These are phyloP conservation scores for Schoenoplectus triqueter DNA, from an alignment of 202 grass and related monocot genomes.

Conservation along the genomic window DNA sequence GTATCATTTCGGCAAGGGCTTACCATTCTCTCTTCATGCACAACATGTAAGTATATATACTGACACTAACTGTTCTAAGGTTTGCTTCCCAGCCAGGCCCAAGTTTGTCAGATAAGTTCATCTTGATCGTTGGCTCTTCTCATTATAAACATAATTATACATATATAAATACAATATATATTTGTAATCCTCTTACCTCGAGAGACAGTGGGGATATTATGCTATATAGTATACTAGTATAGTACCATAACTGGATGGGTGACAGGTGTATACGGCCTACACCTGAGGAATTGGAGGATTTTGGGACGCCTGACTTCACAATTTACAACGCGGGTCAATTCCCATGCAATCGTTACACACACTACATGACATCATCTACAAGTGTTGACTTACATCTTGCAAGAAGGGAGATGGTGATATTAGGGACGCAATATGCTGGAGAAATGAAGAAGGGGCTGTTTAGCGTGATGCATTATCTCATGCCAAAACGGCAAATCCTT, in stretches of 20 bases:
- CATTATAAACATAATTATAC: slow-evolving; percentile 36
- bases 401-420: slow-evolving; percentile 99
- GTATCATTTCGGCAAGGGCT: slow-evolving; percentile 94
- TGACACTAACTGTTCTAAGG: slow-evolving; percentile 31
- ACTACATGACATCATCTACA: slow-evolving; percentile 98
- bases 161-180: slow-evolving; percentile 16
- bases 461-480: slow-evolving; percentile 99
- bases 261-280: slow-evolving; percentile 94
- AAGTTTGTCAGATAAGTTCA: slow-evolving; percentile 73
- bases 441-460: slow-evolving; percentile 99
- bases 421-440: slow-evolving; percentile 98
- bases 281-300: slow-evolving; percentile 94
- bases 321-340: slow-evolving; percentile 99
- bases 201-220: slow-evolving; percentile 51
- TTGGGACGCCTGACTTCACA: slow-evolving; percentile 98
- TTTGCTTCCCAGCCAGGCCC: slow-evolving; percentile 37
- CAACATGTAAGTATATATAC: slow-evolving; percentile 87
- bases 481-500: slow-evolving; percentile 93
- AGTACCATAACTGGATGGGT: slow-evolving; percentile 68
- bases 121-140: slow-evolving; percentile 49
- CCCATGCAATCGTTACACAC: slow-evolving; percentile 99
- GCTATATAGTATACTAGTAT: slow-evolving; percentile 50
- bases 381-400: slow-evolving; percentile 96
- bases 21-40: slow-evolving; percentile 99
- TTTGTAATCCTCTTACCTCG: slow-evolving; percentile 43